Percentiles rank a stretch among this genome's conserved stretches.
These are phyloP conservation scores for Verbascum thapsus DNA, from an alignment of 257 asterid genomes.

Conservation along the genomic window DNA sequence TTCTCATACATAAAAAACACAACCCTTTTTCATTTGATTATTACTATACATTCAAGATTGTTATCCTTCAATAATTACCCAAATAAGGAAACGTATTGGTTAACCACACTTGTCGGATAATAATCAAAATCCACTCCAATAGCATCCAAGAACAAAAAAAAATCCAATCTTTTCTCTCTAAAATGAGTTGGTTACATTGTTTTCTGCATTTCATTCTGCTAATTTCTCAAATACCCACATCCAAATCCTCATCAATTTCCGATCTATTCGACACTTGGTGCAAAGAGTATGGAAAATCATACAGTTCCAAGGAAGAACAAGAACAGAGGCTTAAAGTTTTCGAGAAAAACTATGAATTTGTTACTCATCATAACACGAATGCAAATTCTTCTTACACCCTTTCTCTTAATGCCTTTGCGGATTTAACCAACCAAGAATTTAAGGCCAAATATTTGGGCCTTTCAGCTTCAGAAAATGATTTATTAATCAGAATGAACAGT, in stretches of 20 bases:
- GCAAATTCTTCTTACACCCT: slow-evolving; percentile 65
- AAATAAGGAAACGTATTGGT: slow-evolving; percentile 18
- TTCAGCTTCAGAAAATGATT: slow-evolving; percentile 47
- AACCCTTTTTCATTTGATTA: too few species aligned
- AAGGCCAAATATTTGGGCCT: slow-evolving; percentile 74
- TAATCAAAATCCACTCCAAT: neutral
- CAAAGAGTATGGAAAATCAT: slow-evolving; percentile 56
- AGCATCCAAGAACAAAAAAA: slow-evolving; percentile 21
- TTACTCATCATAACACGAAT: slow-evolving; percentile 49
- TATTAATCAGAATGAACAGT: slow-evolving; percentile 59
- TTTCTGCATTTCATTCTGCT: slow-evolving; percentile 40
- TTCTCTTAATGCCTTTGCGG: slow-evolving; percentile 80
- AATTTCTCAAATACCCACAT: slow-evolving; percentile 36
- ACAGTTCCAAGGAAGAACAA: slow-evolving; percentile 70
- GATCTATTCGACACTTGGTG: slow-evolving; percentile 81
- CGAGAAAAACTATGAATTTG: slow-evolving; percentile 57
- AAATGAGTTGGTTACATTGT: slow-evolving; percentile 49
- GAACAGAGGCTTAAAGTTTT: slow-evolving; percentile 57
- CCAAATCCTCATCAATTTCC: slow-evolving; percentile 49
- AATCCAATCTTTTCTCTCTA: slow-evolving; percentile 16
- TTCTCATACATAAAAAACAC: too few species aligned
- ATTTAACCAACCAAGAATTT: slow-evolving; percentile 83
- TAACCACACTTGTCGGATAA: slow-evolving; percentile 29
- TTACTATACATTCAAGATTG: too few species aligned
- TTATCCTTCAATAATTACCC: too few species aligned